A percentile compares a stretch with the other conserved stretches of the same genome.
These are phyloP conservation scores for Blepharisma undulans DNA, from an alignment of 169 alveolate species.

Conservation along the genomic window DNA sequence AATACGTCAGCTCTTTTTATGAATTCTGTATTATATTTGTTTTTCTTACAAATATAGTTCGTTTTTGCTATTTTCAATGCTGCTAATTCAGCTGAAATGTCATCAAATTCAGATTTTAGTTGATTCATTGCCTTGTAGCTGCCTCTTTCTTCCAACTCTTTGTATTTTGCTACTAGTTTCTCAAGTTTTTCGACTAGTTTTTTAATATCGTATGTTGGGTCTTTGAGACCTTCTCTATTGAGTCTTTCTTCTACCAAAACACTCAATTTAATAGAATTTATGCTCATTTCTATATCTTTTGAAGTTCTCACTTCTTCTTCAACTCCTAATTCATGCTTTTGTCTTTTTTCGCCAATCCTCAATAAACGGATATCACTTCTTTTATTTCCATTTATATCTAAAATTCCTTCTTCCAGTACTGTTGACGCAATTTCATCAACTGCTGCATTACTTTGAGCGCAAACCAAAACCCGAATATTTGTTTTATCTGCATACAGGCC, in stretches of 20 bases:
- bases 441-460: constrained; percentile 81
- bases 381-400: constrained; percentile 55
- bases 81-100: too few species aligned
- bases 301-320: background rate
- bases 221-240: background rate
- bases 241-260: background rate
- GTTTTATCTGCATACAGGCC: background rate
- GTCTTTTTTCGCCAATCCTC: constrained; percentile 68
- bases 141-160: background rate
- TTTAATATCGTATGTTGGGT: background rate
- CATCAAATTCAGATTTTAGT: too few species aligned
- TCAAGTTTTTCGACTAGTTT: background rate
- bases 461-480: constrained; percentile 52
- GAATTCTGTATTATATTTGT: constrained; percentile 45
- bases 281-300: background rate
- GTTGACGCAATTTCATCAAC: constrained; percentile 78
- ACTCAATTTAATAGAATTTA: background rate
- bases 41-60: background rate
- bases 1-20: constrained; percentile 59
- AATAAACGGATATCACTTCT: constrained; percentile 52
- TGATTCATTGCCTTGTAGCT: background rate
- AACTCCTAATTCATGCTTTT: background rate
- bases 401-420: constrained; percentile 51
- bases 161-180: background rate
- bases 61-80: background rate